Evolutionary conservation across 176 grass and related monocot genomes (phyloP), one percentile per base, ranked within the genome.

Genomic region (Bromus sterilis): DNA sequence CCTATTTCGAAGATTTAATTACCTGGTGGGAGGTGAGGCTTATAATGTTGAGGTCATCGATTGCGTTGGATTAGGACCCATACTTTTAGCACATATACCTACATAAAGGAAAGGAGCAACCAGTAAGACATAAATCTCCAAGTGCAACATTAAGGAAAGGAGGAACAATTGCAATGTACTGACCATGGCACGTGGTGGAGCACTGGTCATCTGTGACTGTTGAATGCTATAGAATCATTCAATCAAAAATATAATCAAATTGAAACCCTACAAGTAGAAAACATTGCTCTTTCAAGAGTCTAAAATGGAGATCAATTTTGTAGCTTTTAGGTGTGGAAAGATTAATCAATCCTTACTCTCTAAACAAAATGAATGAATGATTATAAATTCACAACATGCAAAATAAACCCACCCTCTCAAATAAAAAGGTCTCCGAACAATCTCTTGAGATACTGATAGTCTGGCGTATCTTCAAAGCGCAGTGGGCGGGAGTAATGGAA

Each of bases 171-270:
- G 29, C 36, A 18, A 34, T 84, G 48, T 18, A 93, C 94, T 86
- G 46, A 97, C 94, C 73, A 81, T 24, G 83, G 82, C 88, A 77
- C 84, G 86, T 7, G 91, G 89, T 74, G 91, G 91, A 73, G 75
- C 81, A 83, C 87, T 91, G 46, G 77, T 58, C 78, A 93, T 89
- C 24, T 97, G 86, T 97, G 86, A 82, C 49, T 97, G 89, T 84
- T 97, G n/a, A 89, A 83, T 93, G 91, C 87, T 93, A 91, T 25
- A 97, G 79, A 64, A 97, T 97, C 42, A 87, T 97, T 87, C 94
- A 97, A 70, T 97, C 94, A 85, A 97, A 97, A 56, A 97, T 91
- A 82, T 93, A 97, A 91, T 97, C 94, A 84, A 97, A 93, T 35
- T 97, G 94, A 87, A 97, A 97, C 31, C 94, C 91, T 97, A 34